phyloP scores from a whole-genome alignment of 371 early-diverging fungal genomes.

The Lichtheimia hyalospora region DNA sequence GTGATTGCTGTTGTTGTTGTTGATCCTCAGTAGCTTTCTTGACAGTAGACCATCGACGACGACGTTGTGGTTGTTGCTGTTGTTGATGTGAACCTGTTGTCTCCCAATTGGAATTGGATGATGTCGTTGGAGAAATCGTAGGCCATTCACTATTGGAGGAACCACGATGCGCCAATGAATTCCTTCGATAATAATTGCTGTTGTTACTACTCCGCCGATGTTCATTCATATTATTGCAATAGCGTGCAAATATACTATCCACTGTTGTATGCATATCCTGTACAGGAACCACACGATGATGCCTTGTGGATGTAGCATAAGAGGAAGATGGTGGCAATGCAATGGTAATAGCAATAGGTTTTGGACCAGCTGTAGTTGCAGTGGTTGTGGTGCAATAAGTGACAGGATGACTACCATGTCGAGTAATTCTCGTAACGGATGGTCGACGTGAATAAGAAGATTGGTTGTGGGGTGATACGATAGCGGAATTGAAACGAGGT shows the following conservation, averaged over 20 bases:
- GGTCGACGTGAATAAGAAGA: constrained; percentile 1
- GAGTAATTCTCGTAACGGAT: background rate
- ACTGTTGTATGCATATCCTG: constrained; percentile 7
- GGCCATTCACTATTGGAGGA: constrained; percentile 17
- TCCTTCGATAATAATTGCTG: background rate
- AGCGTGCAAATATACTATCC: constrained; percentile 25
- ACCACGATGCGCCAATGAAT: background rate
- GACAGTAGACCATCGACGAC: constrained; percentile 27
- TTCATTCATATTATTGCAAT: constrained; percentile 3
- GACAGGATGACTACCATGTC: constrained; percentile 11
- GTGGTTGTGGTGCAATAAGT: constrained; percentile 4
- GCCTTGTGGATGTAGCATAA: constrained; percentile 2
- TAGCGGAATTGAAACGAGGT: constrained; percentile 2
- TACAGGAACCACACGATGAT: background rate
- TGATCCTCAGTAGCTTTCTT: constrained; percentile 10
- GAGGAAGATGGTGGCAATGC: constrained; percentile 12
- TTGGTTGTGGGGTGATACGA: background rate
- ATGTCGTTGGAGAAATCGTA: constrained; percentile 10
- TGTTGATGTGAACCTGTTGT: constrained; percentile 2
- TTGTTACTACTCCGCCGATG: background rate
- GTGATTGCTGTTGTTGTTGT: background rate
- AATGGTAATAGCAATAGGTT: constrained; percentile 14
- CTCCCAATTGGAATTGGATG: constrained; percentile 2
- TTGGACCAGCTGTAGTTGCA: background rate
- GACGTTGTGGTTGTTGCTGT: constrained; percentile 9